phyloP scores from a whole-genome alignment of 2,329 filamentous ascomycete genomes.

The Ampelomyces quisqualis region DNA sequence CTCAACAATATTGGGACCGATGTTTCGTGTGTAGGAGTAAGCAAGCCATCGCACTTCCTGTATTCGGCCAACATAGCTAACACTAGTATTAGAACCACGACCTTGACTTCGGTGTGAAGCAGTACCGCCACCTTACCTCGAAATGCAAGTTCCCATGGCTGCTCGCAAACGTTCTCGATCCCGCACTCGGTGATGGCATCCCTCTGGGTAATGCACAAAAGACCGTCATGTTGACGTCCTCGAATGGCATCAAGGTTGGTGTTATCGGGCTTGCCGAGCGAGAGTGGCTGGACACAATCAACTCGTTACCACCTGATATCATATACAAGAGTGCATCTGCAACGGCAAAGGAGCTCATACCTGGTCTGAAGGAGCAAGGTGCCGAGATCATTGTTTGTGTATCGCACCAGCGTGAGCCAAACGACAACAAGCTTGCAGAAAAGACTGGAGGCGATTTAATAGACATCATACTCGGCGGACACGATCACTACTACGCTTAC shows the following conservation, averaged over 20 bases:
- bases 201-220: constrained; percentile 74
- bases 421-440: constrained; percentile 81
- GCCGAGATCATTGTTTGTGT: constrained; percentile 81
- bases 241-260: constrained; percentile 82
- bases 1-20: constrained; percentile 76
- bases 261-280: constrained; percentile 82
- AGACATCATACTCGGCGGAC: constrained; percentile 83
- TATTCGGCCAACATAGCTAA: constrained; percentile 11
- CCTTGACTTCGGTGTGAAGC: constrained; percentile 83
- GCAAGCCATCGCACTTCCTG: constrained; percentile 40
- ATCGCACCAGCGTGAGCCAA: constrained; percentile 84
- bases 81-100: constrained; percentile 70
- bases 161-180: constrained; percentile 83
- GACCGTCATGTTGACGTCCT: constrained; percentile 74
- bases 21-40: constrained; percentile 77
- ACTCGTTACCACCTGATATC: constrained; percentile 76
- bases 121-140: constrained; percentile 70
- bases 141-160: constrained; percentile 89
- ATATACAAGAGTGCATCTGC: constrained; percentile 77
- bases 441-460: constrained; percentile 69
- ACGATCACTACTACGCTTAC: constrained; percentile 87
- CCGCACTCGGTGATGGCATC: constrained; percentile 71
- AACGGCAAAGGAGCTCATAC: constrained; percentile 74
- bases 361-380: constrained; percentile 70
- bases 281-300: constrained; percentile 88